Evolutionary conservation across 768 basidiomycete species (phyloP).

Genomic region (Lepiota brunneoincarnata): DNA sequence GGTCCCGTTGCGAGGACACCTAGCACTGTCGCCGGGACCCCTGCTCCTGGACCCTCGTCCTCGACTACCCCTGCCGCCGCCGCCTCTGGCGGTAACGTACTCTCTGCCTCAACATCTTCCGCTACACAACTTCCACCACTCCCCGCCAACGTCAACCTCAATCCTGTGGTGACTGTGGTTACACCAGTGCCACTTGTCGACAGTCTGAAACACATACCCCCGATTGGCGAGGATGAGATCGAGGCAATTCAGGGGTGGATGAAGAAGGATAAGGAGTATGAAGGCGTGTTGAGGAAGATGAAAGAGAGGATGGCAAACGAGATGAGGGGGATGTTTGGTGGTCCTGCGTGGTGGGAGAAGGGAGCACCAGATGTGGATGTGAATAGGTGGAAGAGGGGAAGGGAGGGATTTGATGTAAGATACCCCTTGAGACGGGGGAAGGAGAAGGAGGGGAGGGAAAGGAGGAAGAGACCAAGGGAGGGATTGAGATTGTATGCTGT

Average conservation of each 20-base stretch:
- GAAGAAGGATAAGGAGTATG: conserved; percentile 58
- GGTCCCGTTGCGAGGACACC: conserved; percentile 2
- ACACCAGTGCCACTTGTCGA: conserved; percentile 58
- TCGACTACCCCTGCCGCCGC: not conserved
- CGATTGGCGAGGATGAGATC: conserved; percentile 51
- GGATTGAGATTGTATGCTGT: conserved; percentile 74
- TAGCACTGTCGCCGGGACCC: not conserved
- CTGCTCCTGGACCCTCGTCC: conserved; percentile 5
- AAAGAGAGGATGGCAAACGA: conserved; percentile 52
- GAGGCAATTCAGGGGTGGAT: conserved; percentile 59
- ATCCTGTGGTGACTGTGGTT: conserved; percentile 57
- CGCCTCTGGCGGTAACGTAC: conserved; percentile 3
- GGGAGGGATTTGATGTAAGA: conserved; percentile 51
- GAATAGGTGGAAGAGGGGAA: conserved; percentile 38
- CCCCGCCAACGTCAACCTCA: conserved; percentile 44
- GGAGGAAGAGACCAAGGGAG: conserved; percentile 58
- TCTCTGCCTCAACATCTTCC: not conserved
- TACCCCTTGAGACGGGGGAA: conserved; percentile 37
- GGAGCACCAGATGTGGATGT: conserved; percentile 35
- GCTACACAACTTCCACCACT: conserved; percentile 28
- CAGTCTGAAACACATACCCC: conserved; percentile 52
- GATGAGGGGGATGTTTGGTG: conserved; percentile 39
- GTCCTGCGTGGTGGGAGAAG: conserved; percentile 63
- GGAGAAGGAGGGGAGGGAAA: conserved; percentile 30
- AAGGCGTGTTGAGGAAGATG: conserved; percentile 45